These are phyloP conservation scores for Neoboletus magnificus DNA, from an alignment of 768 basidiomycete genomes.

Conservation along the genomic window DNA sequence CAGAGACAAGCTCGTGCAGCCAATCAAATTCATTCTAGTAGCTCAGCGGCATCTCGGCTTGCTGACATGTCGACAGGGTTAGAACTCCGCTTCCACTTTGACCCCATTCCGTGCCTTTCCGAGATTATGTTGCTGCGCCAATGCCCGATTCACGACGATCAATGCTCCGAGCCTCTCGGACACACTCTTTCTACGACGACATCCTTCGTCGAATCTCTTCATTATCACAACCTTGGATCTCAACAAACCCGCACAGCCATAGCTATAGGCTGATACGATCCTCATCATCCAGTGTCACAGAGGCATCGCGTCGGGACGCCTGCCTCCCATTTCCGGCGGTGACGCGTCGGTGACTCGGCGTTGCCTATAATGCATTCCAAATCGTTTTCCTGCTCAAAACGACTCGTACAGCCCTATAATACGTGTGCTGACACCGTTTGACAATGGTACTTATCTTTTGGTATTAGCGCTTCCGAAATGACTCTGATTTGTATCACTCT, in stretches of 20 bases:
- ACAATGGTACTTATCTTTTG: background rate
- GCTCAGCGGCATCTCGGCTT: slow-evolving; percentile 2
- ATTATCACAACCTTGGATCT: background rate
- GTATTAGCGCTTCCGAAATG: background rate
- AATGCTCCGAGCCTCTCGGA: background rate
- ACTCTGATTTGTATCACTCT: slow-evolving; percentile 1
- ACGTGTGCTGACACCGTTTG: too few relatives aligned
- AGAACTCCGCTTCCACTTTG: background rate
- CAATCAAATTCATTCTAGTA: background rate
- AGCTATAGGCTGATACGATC: too few relatives aligned
- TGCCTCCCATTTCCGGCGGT: background rate
- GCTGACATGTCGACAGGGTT: background rate
- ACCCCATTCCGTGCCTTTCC: background rate
- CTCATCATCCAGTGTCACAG: background rate
- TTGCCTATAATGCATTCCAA: background rate
- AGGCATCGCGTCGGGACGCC: too few relatives aligned
- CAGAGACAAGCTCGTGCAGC: background rate
- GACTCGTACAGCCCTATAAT: background rate
- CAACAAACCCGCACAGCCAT: background rate
- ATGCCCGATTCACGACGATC: background rate
- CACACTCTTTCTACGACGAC: background rate
- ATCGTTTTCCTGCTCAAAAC: background rate
- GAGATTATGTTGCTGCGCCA: too few relatives aligned
- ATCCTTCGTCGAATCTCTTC: background rate
- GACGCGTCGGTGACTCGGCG: too few relatives aligned